Evolutionary conservation across 106 monocot species (phyloP), one percentile per base, ranked within the genome.

Genomic region (Xerophyta viscosa): DNA sequence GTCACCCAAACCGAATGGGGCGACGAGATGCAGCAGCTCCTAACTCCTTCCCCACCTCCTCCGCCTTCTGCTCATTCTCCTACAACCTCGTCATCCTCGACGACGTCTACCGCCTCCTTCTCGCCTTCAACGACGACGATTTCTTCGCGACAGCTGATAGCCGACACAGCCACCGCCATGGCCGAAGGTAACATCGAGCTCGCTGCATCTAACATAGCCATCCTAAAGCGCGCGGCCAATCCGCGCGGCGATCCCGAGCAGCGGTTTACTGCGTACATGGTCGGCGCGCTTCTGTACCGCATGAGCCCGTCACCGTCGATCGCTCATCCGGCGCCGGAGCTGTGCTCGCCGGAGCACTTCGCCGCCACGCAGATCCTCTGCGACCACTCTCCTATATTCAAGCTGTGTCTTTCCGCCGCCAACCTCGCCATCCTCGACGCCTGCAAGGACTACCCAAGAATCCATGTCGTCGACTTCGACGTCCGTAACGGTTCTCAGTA

Each of bases 391-490:
- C 88, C 79, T 0, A 69, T 64, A 54, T 88, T 82, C 75, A 68
- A 77, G 50, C 66, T 76, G 26, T 63, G 59, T 9, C 58, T 79
- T 19, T 8, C 63, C 31, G 88, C 75, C 6, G 82, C 88, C 23
- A 88, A 88, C 41, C 58, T 66, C 44, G 81, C 81, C 29, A 87
- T 87, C 64, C 64, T 87, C n/a, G 74, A 81, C 2, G 56, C 77
- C 27, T 61, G 66, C 7, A 53, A 19, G 19, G 74, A 50, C 22
- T 43, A 57, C 0, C 20, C 57, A 39, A 67, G 20, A 26, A 67
- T 87, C 61, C 87, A 87, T 71, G 58, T 87, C 54, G 14, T 87
- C 24, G 87, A 82, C 56, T 87, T 87, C 63, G 78, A 87, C 44
- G 39, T 87, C 54, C 71, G 87, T n/a, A 52, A 47, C 15, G 87